Percentiles rank a stretch among this genome's conserved stretches.
phyloP scores from a whole-genome alignment of 78 protist genomes.

The Dictyostelium discoideum region dicty_2.7 NC_007089.4:4235001-4235500 shows the following conservation, averaged over 20 bases:
- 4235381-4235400: conserved; percentile 53
- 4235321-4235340: conserved; percentile 39
- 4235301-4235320: conserved; percentile 65
- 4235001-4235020: conserved; percentile 64
- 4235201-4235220: conserved; percentile 91
- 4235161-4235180: conserved; percentile 76
- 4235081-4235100: conserved; percentile 73
- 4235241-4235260: conserved; percentile 75
- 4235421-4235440: conserved; percentile 51
- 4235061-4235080: conserved; percentile 63
- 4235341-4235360: conserved; percentile 67
- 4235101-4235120: conserved; percentile 58
- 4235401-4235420: conserved; percentile 28
- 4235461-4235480: conserved; percentile 70
- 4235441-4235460: conserved; percentile 76
- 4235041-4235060: conserved; percentile 50
- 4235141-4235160: conserved; percentile 89
- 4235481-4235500: conserved; percentile 15
- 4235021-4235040: conserved; percentile 32
- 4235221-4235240: conserved; percentile 75
- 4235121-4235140: conserved; percentile 80
- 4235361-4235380: conserved; percentile 82
- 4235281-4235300: conserved; percentile 84
- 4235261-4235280: conserved; percentile 78
- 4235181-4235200: conserved; percentile 81